Conservation (phyloP, 225 moss, liverwort and hornwort genomes). For the Rhytidiadelphus loreus region DNA sequence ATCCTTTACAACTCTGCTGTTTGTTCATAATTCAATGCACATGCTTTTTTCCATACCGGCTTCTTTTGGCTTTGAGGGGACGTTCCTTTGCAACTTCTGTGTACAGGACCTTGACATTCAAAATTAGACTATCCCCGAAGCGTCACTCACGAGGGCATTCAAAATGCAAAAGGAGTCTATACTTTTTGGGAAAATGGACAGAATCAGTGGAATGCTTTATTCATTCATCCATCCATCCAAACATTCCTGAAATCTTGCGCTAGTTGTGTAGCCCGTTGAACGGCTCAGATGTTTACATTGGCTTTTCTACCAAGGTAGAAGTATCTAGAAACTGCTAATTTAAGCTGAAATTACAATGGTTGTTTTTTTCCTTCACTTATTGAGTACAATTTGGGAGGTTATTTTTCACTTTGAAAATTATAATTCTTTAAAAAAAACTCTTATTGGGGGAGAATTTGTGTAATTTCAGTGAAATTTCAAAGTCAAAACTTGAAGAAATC, state of each 20-base stretch:
- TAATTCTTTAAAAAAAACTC: background rate
- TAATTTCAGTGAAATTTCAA: background rate
- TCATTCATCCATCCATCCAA: background rate
- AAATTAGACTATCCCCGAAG: background rate
- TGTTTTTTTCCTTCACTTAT: too few relatives aligned
- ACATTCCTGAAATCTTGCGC: background rate
- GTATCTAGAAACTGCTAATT: background rate
- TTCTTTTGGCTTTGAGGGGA: background rate
- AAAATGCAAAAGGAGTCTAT: background rate
- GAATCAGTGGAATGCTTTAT: background rate
- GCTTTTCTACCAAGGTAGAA: background rate
- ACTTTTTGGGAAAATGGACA: background rate
- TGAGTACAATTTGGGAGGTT: too few relatives aligned
- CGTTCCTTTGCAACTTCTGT: background rate
- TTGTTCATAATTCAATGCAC: background rate
- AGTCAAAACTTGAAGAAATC: background rate
- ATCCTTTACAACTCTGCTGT: background rate
- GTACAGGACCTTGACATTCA: background rate
- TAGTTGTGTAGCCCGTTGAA: background rate
- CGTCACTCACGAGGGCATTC: background rate
- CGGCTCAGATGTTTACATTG: background rate
- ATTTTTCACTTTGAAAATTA: background rate
- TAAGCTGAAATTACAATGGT: too few relatives aligned
- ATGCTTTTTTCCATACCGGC: background rate
- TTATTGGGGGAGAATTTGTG: background rate